Conservation (phyloP, 805 yeast species). For the Yarrowia sp. region DNA sequence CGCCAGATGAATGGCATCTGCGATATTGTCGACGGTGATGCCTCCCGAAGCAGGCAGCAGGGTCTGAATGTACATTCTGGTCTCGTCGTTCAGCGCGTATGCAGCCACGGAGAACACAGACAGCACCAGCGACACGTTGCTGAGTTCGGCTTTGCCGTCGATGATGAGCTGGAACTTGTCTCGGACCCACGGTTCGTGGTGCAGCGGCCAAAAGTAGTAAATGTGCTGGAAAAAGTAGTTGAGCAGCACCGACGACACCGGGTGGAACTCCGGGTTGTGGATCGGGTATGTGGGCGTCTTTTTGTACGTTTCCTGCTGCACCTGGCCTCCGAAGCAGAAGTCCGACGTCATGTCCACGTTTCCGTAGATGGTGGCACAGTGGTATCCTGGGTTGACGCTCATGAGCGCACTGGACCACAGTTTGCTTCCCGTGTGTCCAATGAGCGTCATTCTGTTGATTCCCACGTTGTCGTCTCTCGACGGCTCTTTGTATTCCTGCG, state of each 20-base stretch:
- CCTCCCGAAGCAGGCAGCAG: neutral
- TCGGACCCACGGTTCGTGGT: conserved; percentile 35
- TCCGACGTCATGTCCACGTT: conserved; percentile 33
- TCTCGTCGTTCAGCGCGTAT: neutral
- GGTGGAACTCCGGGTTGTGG: conserved; percentile 24
- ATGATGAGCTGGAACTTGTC: conserved; percentile 30
- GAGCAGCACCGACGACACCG: conserved; percentile 24
- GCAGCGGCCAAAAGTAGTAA: conserved; percentile 36
- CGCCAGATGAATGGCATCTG: conserved; percentile 9
- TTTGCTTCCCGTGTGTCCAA: conserved; percentile 17
- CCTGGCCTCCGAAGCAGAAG: conserved; percentile 17
- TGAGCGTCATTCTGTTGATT: conserved; percentile 22
- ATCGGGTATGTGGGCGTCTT: conserved; percentile 3
- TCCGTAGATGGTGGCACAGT: conserved; percentile 21
- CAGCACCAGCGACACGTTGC: conserved; percentile 13
- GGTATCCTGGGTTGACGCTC: conserved; percentile 38
- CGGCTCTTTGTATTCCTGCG: conserved; percentile 15
- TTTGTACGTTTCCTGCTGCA: neutral
- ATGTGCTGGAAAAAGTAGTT: conserved; percentile 34
- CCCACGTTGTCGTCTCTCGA: conserved; percentile 16
- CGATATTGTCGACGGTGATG: conserved; percentile 4
- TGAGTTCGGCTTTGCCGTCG: conserved; percentile 14
- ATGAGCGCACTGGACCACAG: conserved; percentile 16
- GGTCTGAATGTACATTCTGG: neutral
- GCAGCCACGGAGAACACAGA: conserved; percentile 26